Evolutionary conservation across 306 rosid genomes (phyloP).

Genomic region (Cyclanthera cordifolia): DNA sequence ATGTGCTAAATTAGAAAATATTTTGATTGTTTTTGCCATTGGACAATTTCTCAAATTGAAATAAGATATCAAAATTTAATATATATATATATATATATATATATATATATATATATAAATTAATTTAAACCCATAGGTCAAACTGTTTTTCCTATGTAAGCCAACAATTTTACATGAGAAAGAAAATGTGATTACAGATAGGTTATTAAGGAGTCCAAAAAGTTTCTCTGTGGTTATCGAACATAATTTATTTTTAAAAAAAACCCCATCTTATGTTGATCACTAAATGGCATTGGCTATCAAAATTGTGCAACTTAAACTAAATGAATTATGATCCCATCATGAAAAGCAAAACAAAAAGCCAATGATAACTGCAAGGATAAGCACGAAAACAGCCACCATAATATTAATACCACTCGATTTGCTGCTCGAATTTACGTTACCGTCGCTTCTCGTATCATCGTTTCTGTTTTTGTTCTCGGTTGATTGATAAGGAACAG

Average conservation of each 20-base stretch:
- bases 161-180: no score
- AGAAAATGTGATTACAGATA: background rate
- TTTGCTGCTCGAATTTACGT: constrained; percentile 17
- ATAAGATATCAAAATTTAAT: no score
- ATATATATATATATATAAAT: no score
- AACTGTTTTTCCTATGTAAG: background rate
- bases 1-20: no score
- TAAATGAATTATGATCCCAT: background rate
- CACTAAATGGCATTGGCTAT: background rate
- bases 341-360: constrained; percentile 25
- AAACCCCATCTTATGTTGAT: background rate
- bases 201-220: background rate
- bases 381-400: constrained; percentile 36
- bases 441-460: constrained; percentile 14
- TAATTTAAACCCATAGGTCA: no score
- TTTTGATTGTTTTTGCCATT: no score
- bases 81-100: no score
- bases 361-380: constrained; percentile 46
- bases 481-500: constrained; percentile 28
- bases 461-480: constrained; percentile 22
- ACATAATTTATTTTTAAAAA: background rate
- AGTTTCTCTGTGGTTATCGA: no score
- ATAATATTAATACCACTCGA: constrained; percentile 28
- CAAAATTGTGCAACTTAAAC: background rate
- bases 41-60: no score